Percentiles rank a stretch among this genome's conserved stretches.
Evolutionary conservation across 2,329 filamentous ascomycete genomes (phyloP).

Genomic region (Didymosphaeria variabile): DNA sequence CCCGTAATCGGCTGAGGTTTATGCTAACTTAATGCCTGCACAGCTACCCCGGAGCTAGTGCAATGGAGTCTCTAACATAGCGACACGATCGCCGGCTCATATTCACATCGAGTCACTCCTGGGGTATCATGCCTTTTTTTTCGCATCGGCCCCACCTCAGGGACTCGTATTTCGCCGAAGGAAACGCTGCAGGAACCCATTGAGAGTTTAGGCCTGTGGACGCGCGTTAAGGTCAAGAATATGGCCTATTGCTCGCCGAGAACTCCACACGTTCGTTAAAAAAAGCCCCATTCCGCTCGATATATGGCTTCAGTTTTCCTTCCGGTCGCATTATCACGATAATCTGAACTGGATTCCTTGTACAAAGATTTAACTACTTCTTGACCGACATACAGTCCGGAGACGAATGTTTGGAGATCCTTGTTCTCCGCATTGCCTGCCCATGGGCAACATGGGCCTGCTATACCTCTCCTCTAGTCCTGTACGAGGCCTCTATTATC

Average conservation of each 20-base stretch:
- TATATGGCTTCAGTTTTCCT: neutral
- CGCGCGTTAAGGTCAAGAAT: too few relatives aligned
- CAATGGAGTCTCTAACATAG: slow-evolving; percentile 33
- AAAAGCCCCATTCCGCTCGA: neutral
- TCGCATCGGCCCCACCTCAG: too few relatives aligned
- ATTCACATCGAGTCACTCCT: neutral
- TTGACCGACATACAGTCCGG: neutral
- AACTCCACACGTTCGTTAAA: neutral
- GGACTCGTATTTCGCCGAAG: too few relatives aligned
- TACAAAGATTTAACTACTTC: neutral
- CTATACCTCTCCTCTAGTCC: neutral
- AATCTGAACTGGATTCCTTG: neutral
- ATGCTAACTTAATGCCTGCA: neutral
- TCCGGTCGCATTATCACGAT: neutral
- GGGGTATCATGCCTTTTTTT: too few relatives aligned
- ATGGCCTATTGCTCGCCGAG: too few relatives aligned
- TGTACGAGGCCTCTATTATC: neutral
- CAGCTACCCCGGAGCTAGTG: slow-evolving; percentile 44
- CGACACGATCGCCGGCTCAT: neutral
- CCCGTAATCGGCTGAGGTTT: neutral
- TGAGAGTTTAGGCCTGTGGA: too few relatives aligned
- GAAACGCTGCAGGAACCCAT: too few relatives aligned
- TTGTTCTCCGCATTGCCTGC: neutral
- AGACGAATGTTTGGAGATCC: neutral
- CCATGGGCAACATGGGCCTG: neutral